phyloP scores from a whole-genome alignment of 805 yeast species.

The Wickerhamiella sorbophila region DNA sequence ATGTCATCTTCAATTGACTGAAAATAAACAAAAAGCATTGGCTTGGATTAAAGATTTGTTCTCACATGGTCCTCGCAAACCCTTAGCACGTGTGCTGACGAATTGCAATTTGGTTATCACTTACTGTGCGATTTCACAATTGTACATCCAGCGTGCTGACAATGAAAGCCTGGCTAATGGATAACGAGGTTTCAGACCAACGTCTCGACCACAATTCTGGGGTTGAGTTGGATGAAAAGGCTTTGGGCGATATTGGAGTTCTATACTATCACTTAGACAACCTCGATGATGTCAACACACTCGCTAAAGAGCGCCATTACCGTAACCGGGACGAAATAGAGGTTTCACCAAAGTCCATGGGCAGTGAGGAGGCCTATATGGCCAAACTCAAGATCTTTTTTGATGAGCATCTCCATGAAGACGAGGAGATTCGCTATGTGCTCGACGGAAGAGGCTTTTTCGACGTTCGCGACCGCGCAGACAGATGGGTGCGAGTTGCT shows the following conservation, averaged over 20 bases:
- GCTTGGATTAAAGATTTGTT: no score
- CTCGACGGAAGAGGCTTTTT: slow-evolving; percentile 84
- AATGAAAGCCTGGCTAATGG: slow-evolving; percentile 18
- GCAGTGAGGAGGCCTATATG: slow-evolving; percentile 43
- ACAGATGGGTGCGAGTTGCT: slow-evolving; percentile 64
- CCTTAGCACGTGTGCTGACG: no score
- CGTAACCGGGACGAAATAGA: slow-evolving; percentile 63
- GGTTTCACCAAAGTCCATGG: slow-evolving; percentile 45
- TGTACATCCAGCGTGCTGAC: no score
- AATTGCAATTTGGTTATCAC: no score
- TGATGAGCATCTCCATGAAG: slow-evolving; percentile 86
- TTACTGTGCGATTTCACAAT: no score
- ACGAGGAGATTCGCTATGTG: slow-evolving; percentile 88
- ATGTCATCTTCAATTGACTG: no score
- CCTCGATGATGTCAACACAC: slow-evolving; percentile 39
- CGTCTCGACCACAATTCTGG: slow-evolving; percentile 35
- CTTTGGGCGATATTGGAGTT: slow-evolving; percentile 52
- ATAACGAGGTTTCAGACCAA: slow-evolving; percentile 16
- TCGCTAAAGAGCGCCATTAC: slow-evolving; percentile 61
- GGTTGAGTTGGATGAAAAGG: slow-evolving; percentile 33
- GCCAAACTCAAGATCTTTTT: slow-evolving; percentile 57
- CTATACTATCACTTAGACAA: slow-evolving; percentile 40
- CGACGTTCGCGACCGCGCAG: slow-evolving; percentile 56
- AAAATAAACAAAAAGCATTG: no score
- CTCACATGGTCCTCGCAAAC: no score